Evolutionary conservation across 805 yeast species (phyloP).

Genomic region (Saturnispora zaruensis): DNA sequence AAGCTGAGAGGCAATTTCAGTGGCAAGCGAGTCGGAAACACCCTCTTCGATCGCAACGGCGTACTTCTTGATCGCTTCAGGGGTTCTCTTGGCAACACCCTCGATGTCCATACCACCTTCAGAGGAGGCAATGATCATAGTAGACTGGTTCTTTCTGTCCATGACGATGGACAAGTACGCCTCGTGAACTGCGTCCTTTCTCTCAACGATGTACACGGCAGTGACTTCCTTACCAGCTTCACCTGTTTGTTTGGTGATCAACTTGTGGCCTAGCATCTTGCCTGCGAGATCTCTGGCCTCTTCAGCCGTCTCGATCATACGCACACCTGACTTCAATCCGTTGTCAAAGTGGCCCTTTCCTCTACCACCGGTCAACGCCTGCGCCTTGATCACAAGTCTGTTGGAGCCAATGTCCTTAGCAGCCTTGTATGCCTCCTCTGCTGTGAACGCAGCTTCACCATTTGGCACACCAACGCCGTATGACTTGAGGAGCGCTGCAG

Average conservation of each 20-base stretch:
- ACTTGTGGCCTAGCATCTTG: constrained; percentile 85
- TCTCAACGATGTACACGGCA: constrained; percentile 92
- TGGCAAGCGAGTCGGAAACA: constrained; percentile 69
- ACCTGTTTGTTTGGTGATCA: constrained; percentile 97
- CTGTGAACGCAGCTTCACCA: constrained; percentile 85
- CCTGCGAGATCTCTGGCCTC: constrained; percentile 81
- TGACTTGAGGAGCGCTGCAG: constrained; percentile 71
- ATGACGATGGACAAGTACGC: constrained; percentile 90
- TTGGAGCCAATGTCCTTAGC: constrained; percentile 70
- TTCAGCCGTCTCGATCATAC: constrained; percentile 73
- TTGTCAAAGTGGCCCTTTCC: constrained; percentile 97
- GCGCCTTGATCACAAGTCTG: constrained; percentile 94
- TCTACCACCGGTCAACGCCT: constrained; percentile 98
- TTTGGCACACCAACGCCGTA: constrained; percentile 88
- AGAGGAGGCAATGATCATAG: constrained; percentile 89
- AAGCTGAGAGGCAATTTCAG: constrained; percentile 65
- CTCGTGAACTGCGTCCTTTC: constrained; percentile 89
- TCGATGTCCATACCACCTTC: constrained; percentile 99
- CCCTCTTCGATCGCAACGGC: constrained; percentile 70
- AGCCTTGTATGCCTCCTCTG: constrained; percentile 76
- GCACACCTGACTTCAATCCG: constrained; percentile 95
- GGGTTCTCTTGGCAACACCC: constrained; percentile 90
- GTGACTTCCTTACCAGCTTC: constrained; percentile 95
- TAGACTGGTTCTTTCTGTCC: constrained; percentile 87
- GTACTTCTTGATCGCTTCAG: constrained; percentile 86